phyloP scores from a whole-genome alignment of 2,329 filamentous ascomycete genomes.

The Penicillium sp. region DNA sequence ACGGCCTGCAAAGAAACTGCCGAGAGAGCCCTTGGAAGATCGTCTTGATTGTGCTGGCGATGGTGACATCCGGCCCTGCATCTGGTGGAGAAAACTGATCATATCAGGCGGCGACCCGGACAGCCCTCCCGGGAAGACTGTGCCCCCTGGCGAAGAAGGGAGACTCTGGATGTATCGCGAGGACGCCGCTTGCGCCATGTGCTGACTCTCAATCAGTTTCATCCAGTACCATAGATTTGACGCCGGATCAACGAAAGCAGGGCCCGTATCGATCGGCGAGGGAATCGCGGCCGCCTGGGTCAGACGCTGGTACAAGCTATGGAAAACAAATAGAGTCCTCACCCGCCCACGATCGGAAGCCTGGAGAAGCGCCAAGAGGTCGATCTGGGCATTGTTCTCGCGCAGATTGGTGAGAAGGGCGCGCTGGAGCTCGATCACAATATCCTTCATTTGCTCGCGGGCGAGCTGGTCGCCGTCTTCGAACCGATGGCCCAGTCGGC shows the following conservation, averaged over 20 bases:
- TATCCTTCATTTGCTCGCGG: constrained; percentile 43
- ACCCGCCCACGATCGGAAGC: constrained; percentile 42
- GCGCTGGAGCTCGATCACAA: constrained; percentile 42
- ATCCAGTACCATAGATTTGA: constrained; percentile 9
- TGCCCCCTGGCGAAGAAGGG: not conserved
- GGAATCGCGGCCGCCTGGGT: constrained; percentile 21
- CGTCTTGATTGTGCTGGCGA: not conserved
- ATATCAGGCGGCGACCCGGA: not conserved
- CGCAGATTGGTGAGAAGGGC: constrained; percentile 38
- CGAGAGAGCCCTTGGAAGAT: not conserved
- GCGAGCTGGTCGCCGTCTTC: constrained; percentile 40
- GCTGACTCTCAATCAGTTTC: not conserved
- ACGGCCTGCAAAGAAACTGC: not conserved
- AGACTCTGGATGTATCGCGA: not conserved
- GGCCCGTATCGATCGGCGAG: constrained; percentile 1
- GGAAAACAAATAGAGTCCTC: constrained; percentile 38
- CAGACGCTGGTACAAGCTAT: constrained; percentile 18
- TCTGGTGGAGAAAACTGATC: not conserved
- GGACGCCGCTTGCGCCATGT: not conserved
- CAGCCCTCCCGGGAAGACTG: not conserved
- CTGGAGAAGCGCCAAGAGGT: constrained; percentile 35
- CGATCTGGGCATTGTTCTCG: constrained; percentile 32
- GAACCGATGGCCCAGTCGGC: constrained; percentile 38
- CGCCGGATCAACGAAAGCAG: not conserved
- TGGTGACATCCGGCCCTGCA: not conserved